Conservation (phyloP, 2,329 filamentous ascomycete genomes). For the Didymella pomorum region DNA sequence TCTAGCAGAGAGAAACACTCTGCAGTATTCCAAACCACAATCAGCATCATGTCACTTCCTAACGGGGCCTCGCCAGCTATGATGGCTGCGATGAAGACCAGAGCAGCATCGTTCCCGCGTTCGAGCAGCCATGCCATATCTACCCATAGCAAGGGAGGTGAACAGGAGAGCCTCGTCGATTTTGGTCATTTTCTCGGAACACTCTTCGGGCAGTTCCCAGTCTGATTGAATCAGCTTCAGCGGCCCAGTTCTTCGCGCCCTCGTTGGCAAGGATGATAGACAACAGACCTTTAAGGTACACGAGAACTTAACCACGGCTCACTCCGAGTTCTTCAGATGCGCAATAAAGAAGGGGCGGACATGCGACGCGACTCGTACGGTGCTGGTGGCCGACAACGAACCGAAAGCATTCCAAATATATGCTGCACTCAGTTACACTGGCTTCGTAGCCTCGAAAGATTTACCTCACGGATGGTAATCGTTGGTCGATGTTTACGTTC, state of each 20-base stretch:
- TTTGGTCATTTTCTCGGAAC: not conserved
- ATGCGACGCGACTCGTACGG: not conserved
- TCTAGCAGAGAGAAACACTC: too few relatives aligned
- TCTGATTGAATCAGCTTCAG: not conserved
- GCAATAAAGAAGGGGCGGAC: not conserved
- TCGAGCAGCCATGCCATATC: not conserved
- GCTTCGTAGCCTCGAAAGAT: not conserved
- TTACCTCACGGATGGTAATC: not conserved
- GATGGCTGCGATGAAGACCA: not conserved
- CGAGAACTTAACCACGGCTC: not conserved
- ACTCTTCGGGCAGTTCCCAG: not conserved
- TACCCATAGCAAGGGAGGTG: not conserved
- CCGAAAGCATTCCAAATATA: constrained; percentile 2
- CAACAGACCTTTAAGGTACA: constrained; percentile 1
- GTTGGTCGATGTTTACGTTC: constrained; percentile 5
- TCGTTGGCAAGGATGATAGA: not conserved
- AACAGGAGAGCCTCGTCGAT: not conserved
- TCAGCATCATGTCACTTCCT: not conserved
- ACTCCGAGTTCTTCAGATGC: constrained; percentile 2
- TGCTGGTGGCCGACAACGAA: not conserved
- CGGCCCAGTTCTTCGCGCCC: not conserved
- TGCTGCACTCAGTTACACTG: constrained; percentile 1
- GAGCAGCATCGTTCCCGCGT: not conserved
- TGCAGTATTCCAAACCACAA: too few relatives aligned
- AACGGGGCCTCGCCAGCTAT: not conserved